phyloP scores from a whole-genome alignment of 768 basidiomycete species.

The Naematelia encephala region DNA sequence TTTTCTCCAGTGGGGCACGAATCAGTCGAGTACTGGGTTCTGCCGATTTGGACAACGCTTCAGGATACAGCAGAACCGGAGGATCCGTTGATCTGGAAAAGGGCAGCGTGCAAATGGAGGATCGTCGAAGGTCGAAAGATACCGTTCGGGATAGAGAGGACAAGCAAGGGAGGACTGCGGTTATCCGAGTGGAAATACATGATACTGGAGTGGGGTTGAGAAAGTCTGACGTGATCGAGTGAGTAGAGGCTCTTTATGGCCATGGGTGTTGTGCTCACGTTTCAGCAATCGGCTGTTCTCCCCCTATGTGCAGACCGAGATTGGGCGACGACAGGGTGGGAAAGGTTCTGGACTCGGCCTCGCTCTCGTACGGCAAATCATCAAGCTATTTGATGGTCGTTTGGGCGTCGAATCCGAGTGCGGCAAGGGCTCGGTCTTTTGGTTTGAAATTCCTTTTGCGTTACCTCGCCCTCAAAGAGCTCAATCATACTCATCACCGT shows the following conservation, averaged over 20 bases:
- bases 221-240: constrained; percentile 64
- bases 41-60: no score
- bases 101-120: constrained; percentile 30
- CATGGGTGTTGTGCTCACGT: neutral
- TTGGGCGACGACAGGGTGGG: constrained; percentile 55
- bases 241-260: constrained; percentile 13
- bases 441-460: constrained; percentile 55
- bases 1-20: neutral
- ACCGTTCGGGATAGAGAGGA: constrained; percentile 12
- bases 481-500: constrained; percentile 3
- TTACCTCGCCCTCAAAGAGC: constrained; percentile 32
- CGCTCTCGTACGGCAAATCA: constrained; percentile 73
- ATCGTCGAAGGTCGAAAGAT: constrained; percentile 18
- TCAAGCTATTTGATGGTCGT: constrained; percentile 69
- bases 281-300: constrained; percentile 48
- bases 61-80: no score
- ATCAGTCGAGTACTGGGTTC: neutral
- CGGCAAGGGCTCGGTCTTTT: constrained; percentile 74
- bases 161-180: constrained; percentile 39
- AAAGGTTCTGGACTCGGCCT: constrained; percentile 69
- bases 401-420: constrained; percentile 56
- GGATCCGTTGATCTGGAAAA: no score
- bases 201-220: constrained; percentile 68
- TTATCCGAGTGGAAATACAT: constrained; percentile 75
- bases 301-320: constrained; percentile 53